phyloP scores from a whole-genome alignment of 305 asterid species.

The Fraxinus angustifolia region DNA sequence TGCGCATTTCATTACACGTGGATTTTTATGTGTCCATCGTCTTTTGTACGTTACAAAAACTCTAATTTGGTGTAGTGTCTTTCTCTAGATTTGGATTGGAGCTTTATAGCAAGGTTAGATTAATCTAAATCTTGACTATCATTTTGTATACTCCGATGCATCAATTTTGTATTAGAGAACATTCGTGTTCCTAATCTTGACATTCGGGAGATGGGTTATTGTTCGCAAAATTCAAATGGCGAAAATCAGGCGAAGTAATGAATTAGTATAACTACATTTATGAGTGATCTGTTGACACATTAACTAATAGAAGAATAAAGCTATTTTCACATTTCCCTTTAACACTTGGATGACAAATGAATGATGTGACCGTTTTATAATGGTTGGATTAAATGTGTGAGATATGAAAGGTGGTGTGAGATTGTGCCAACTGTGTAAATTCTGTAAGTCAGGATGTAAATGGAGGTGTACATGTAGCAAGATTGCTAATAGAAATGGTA shows the following conservation, averaged over 20 bases:
- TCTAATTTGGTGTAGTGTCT: not conserved
- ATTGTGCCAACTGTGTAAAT: no score
- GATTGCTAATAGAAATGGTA: not conserved
- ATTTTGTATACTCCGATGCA: no score
- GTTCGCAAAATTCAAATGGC: not conserved
- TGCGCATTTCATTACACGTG: not conserved
- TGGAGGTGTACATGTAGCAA: no score
- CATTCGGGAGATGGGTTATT: no score
- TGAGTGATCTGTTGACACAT: not conserved
- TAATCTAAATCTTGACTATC: not conserved
- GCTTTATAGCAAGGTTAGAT: not conserved
- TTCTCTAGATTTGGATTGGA: not conserved
- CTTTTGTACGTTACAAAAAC: not conserved
- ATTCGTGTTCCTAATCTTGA: not conserved
- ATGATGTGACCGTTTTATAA: no score
- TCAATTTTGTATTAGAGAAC: not conserved
- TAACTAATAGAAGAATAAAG: not conserved
- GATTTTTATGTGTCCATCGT: not conserved
- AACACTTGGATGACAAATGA: no score
- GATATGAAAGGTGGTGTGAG: no score
- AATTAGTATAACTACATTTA: no score
- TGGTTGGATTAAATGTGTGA: no score
- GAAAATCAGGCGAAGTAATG: no score
- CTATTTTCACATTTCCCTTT: no score
- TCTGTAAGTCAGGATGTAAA: no score